Base-by-base conservation (phyloP, 441 rosid genomes). In the Gossypium davidsonii region DNA sequence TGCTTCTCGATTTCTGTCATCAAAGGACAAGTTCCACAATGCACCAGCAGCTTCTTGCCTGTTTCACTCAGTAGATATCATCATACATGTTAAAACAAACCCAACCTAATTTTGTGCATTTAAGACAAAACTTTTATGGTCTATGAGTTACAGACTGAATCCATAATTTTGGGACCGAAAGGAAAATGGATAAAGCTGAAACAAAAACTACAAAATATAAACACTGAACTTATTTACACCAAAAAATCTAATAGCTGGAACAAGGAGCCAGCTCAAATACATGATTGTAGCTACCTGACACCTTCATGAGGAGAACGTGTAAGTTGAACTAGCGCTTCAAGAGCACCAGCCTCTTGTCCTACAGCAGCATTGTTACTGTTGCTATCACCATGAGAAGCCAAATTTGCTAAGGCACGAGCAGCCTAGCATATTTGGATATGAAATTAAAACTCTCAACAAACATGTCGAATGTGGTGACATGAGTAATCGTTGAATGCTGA, bases 31-130 rank as follows among this genome's bases (percentile, higher is more conserved):
- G 79, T 94, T 94, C 99, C 99, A 94, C 57, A 94, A 77, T 18
- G 99, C 99, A 71, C 99, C 99, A 77, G 99, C 98, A 79, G 99
- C 97, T 87, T 94, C 99, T 75, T 94, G 99, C 87, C 92, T 90
- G 87, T 84, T 79, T 62, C 34, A 72, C 76, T 20, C 23, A 72
- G 55, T 57, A 79, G 51, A 60, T 37, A 64, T 53, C 77, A 59
- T 73, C 56, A 48, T 17, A 53, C 6, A 74, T 17, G 52, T 72
- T 56, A 65, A 64, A 66, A 67, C 12, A 48, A 74, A 23, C 3
- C 28, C 15, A 8, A 49, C 23, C 11, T 67, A 49, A 26, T 25
- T 25, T 49, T 25, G 44, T 8, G 14, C 14, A n/a, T n/a, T 5
- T 0, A 48, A 17, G 17, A 26, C 28, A 49, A 67, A 21, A 1